A percentile compares a stretch with the other conserved stretches of the same genome.
Evolutionary conservation across 345 rosid genomes (phyloP).

Genomic region (Gossypium arboreum): DNA sequence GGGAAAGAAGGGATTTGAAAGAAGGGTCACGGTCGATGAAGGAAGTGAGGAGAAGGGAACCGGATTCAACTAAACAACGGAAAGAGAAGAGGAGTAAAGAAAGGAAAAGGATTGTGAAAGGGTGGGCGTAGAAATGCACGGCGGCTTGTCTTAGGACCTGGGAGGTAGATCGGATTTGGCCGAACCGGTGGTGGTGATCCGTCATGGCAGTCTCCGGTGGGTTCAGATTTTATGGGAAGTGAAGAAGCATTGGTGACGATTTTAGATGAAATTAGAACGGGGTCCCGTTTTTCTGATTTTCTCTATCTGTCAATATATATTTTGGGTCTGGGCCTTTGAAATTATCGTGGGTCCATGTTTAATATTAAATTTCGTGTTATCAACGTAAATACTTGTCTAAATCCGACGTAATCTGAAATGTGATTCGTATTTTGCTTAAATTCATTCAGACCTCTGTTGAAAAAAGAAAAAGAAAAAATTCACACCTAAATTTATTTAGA

Average conservation of each 20-base stretch:
- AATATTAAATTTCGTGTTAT: too few relatives aligned
- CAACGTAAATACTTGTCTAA: too few relatives aligned
- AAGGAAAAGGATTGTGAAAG: constrained; percentile 60
- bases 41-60: constrained; percentile 54
- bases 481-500: too few relatives aligned
- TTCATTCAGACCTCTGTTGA: too few relatives aligned
- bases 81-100: constrained; percentile 74
- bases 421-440: too few relatives aligned
- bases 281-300: neutral
- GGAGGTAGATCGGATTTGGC: constrained; percentile 56
- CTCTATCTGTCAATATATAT: neutral
- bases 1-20: constrained; percentile 78
- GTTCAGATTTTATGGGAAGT: constrained; percentile 20
- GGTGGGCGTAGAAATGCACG: constrained; percentile 41
- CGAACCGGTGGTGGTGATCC: constrained; percentile 44
- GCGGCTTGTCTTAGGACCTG: constrained; percentile 52
- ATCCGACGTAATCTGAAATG: too few relatives aligned
- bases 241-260: neutral
- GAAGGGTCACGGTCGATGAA: constrained; percentile 86
- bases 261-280: neutral
- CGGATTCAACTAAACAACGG: constrained; percentile 71
- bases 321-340: neutral
- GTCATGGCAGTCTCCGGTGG: constrained; percentile 45
- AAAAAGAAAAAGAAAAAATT: too few relatives aligned
- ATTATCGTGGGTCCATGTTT: neutral